phyloP scores from a whole-genome alignment of 2,329 filamentous ascomycete genomes.

The Tolypocladium ovalisporum region DNA sequence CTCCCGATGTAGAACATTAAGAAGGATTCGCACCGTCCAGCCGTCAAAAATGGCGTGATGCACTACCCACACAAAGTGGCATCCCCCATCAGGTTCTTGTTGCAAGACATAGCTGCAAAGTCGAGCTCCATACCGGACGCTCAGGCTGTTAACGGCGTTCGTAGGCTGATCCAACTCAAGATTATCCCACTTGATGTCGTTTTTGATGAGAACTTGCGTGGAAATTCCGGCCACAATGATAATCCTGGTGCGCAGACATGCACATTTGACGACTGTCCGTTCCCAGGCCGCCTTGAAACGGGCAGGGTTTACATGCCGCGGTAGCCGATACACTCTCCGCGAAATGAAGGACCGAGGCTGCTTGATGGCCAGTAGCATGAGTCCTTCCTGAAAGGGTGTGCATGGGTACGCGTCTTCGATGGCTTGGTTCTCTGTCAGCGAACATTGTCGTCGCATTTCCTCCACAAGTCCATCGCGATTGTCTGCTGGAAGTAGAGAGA shows the following conservation, averaged over 20 bases:
- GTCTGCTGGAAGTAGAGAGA: not conserved
- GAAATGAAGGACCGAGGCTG: constrained; percentile 22
- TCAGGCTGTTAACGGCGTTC: not conserved
- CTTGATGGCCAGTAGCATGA: constrained; percentile 22
- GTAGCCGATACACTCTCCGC: constrained; percentile 11
- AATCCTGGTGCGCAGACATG: constrained; percentile 8
- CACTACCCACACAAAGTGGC: not conserved
- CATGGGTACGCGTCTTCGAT: not conserved
- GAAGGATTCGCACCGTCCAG: not conserved
- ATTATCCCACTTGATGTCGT: not conserved
- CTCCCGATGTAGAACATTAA: not conserved
- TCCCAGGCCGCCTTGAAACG: constrained; percentile 18
- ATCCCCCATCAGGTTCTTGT: not conserved
- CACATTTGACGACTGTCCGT: not conserved
- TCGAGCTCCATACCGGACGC: not conserved
- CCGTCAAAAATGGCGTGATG: not conserved
- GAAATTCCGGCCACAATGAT: not conserved
- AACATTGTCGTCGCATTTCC: not conserved
- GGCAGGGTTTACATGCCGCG: constrained; percentile 8
- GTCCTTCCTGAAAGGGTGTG: constrained; percentile 21
- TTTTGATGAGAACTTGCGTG: constrained; percentile 2
- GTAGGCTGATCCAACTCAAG: not conserved
- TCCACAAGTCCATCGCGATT: not conserved
- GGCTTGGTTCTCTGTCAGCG: not conserved
- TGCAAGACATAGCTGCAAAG: not conserved